Evolutionary conservation across 139 green algal species (phyloP).

Genomic region (Gonium pectorale): DNA sequence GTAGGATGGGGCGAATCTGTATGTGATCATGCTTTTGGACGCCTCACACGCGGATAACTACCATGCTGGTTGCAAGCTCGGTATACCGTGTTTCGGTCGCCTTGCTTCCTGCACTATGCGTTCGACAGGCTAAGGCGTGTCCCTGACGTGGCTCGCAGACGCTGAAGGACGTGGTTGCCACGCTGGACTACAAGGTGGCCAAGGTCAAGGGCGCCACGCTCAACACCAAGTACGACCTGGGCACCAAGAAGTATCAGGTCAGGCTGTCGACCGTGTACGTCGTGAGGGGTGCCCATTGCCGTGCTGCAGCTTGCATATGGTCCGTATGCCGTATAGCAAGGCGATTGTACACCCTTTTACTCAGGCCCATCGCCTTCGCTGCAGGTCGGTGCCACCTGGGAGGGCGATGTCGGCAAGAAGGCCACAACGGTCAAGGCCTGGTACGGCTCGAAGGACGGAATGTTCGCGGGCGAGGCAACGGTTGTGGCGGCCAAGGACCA

Average conservation of each 20-base stretch:
- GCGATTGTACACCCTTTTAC: too few relatives aligned
- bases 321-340: too few relatives aligned
- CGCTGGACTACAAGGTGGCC: slow-evolving; percentile 32
- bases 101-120: too few relatives aligned
- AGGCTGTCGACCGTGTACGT: background rate
- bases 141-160: too few relatives aligned
- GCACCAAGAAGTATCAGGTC: slow-evolving; percentile 44
- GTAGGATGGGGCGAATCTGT: too few relatives aligned
- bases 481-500: background rate
- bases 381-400: slow-evolving; percentile 39
- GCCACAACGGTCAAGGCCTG: slow-evolving; percentile 42
- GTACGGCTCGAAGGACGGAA: slow-evolving; percentile 45
- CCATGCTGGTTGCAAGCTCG: too few relatives aligned
- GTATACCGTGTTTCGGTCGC: too few relatives aligned
- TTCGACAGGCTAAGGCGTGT: too few relatives aligned
- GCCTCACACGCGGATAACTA: too few relatives aligned
- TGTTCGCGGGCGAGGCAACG: slow-evolving; percentile 18
- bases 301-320: too few relatives aligned
- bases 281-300: too few relatives aligned
- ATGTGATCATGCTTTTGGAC: too few relatives aligned
- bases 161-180: slow-evolving; percentile 37
- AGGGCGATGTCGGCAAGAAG: slow-evolving; percentile 33
- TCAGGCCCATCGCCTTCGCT: background rate
- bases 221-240: slow-evolving; percentile 57
- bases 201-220: slow-evolving; percentile 11